These are phyloP conservation scores for Moesziomyces aphidis DNA, from an alignment of 1,284 basidiomycete species.

Conservation along the genomic window DNA sequence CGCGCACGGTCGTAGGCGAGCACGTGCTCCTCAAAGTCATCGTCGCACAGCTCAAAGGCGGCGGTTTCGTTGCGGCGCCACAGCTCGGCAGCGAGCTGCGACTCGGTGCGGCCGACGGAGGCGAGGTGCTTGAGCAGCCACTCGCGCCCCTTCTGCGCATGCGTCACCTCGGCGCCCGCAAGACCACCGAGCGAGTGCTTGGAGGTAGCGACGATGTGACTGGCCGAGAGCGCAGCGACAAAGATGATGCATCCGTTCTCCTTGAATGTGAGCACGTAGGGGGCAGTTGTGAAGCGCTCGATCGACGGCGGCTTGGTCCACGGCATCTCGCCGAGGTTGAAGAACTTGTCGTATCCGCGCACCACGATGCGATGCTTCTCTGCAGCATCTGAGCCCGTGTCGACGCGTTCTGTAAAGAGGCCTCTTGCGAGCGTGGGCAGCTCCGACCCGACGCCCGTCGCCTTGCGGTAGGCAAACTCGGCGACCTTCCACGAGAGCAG, in stretches of 20 bases:
- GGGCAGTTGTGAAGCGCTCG: constrained; percentile 76
- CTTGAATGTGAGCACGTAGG: constrained; percentile 91
- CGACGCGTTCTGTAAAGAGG: constrained; percentile 58
- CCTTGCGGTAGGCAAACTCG: constrained; percentile 66
- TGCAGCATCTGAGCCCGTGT: constrained; percentile 21
- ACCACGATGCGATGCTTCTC: constrained; percentile 79
- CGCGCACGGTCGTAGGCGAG: constrained; percentile 82
- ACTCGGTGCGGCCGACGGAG: constrained; percentile 76
- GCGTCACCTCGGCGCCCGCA: constrained; percentile 69
- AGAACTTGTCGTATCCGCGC: constrained; percentile 98
- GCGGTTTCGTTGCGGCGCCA: constrained; percentile 91
- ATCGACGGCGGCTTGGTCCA: constrained; percentile 76
- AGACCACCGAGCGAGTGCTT: constrained; percentile 75
- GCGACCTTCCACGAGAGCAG: constrained; percentile 62
- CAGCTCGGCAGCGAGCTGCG: constrained; percentile 79
- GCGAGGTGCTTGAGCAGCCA: constrained; percentile 85
- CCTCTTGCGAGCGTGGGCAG: constrained; percentile 65
- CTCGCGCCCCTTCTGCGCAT: constrained; percentile 81
- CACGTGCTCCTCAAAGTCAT: constrained; percentile 97
- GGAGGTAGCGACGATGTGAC: constrained; percentile 85
- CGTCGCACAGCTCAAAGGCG: constrained; percentile 86
- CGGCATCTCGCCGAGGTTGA: constrained; percentile 94
- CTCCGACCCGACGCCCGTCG: constrained; percentile 44
- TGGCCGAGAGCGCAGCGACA: constrained; percentile 83
- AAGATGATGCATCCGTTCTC: constrained; percentile 99